phyloP scores from a whole-genome alignment of 495 filamentous ascomycete genomes.

The Xylaria curta region DNA sequence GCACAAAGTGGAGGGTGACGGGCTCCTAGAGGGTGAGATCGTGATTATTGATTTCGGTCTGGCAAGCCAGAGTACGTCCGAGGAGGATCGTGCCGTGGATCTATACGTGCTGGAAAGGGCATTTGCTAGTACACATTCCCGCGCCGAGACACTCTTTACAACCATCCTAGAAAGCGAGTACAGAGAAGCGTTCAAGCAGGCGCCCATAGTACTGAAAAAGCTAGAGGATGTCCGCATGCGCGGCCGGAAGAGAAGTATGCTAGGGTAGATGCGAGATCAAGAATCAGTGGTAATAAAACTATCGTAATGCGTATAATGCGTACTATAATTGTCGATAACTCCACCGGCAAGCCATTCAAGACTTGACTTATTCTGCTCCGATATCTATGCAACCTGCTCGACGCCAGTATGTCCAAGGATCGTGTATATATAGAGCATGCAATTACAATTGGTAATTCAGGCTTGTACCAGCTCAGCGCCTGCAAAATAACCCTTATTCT shows the following conservation, averaged over 20 bases:
- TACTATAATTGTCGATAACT: conserved; percentile 14
- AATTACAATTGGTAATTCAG: conserved; percentile 24
- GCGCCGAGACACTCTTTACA: conserved; percentile 77
- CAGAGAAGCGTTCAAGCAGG: conserved; percentile 56
- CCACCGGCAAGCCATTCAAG: background rate
- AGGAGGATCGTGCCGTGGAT: conserved; percentile 96
- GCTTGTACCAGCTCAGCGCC: conserved; percentile 67
- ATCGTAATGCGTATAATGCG: conserved; percentile 25
- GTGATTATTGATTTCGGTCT: conserved; percentile 96
- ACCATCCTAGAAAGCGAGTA: conserved; percentile 62
- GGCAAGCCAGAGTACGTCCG: conserved; percentile 77
- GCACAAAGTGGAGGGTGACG: conserved; percentile 32
- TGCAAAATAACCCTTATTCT: conserved; percentile 98
- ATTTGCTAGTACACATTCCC: conserved; percentile 94
- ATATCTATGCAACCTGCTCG: conserved; percentile 21
- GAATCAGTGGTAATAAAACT: conserved; percentile 17
- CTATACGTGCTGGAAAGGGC: conserved; percentile 95
- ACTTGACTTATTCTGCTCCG: conserved; percentile 10
- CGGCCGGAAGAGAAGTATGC: conserved; percentile 97
- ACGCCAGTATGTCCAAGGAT: conserved; percentile 14
- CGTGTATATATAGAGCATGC: conserved; percentile 11
- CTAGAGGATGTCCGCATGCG: conserved; percentile 94
- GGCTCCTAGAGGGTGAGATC: conserved; percentile 70
- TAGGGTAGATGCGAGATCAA: conserved; percentile 64
- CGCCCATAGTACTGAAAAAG: conserved; percentile 62